These are phyloP conservation scores for Hygrocybe coccinea DNA, from an alignment of 768 basidiomycete species.

Conservation along the genomic window DNA sequence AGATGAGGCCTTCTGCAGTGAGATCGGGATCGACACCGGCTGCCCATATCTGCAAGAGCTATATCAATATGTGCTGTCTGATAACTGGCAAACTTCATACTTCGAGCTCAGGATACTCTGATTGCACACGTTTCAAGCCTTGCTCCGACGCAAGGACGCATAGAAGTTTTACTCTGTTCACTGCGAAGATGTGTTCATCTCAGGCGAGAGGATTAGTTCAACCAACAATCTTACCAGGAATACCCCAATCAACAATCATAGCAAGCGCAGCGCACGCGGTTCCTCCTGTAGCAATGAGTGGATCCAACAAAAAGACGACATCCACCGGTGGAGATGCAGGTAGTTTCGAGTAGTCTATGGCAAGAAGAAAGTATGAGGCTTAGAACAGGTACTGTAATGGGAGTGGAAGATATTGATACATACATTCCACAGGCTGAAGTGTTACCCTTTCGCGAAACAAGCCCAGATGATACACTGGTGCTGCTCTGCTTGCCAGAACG, in stretches of 20 bases:
- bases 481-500: slow-evolving; percentile 41
- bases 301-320: slow-evolving; percentile 83
- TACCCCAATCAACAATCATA: slow-evolving; percentile 85
- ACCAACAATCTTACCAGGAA: slow-evolving; percentile 46
- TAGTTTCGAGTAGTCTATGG: slow-evolving; percentile 83
- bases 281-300: slow-evolving; percentile 90
- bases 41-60: slow-evolving; percentile 69
- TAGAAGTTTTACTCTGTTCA: slow-evolving; percentile 72
- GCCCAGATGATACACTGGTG: slow-evolving; percentile 87
- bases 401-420: slow-evolving; percentile 14
- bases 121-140: slow-evolving; percentile 64
- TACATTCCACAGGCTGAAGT: slow-evolving; percentile 89
- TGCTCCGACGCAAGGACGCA: slow-evolving; percentile 73
- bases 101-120: slow-evolving; percentile 74
- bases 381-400: neutral
- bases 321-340: slow-evolving; percentile 74
- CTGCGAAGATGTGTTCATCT: slow-evolving; percentile 28
- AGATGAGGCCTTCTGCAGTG: slow-evolving; percentile 72
- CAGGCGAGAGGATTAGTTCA: neutral
- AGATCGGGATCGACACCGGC: slow-evolving; percentile 74
- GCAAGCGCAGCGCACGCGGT: slow-evolving; percentile 82
- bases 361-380: neutral
- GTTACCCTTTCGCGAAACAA: slow-evolving; percentile 82
- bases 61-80: neutral
- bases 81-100: slow-evolving; percentile 33